phyloP scores from a whole-genome alignment of 2,329 filamentous ascomycete species.

The Stagonosporopsis tanaceti region DNA sequence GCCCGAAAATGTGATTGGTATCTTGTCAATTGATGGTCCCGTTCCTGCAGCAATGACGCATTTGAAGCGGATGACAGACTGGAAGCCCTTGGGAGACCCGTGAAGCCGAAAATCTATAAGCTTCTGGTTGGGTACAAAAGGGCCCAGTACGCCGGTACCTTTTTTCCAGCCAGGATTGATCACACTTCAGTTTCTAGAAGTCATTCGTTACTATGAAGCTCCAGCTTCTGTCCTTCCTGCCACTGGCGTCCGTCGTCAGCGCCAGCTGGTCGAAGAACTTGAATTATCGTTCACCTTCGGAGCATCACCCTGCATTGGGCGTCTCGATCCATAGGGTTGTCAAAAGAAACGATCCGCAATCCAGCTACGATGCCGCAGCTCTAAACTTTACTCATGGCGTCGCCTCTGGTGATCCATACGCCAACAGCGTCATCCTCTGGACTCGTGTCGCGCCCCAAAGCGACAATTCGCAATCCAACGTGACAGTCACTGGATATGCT shows the following conservation, averaged over 20 bases:
- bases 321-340: conserved; percentile 70
- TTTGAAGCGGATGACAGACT: conserved; percentile 11
- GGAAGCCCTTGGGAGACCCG: conserved; percentile 7
- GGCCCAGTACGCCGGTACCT: conserved; percentile 11
- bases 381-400: conserved; percentile 56
- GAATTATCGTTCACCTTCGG: conserved; percentile 73
- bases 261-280: conserved; percentile 59
- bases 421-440: conserved; percentile 50
- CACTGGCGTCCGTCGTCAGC: conserved; percentile 25
- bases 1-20: conserved; percentile 31
- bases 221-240: conserved; percentile 33
- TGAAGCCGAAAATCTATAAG: conserved; percentile 10
- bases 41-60: conserved; percentile 37
- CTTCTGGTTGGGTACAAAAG: conserved; percentile 33
- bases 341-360: conserved; percentile 55
- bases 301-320: conserved; percentile 68
- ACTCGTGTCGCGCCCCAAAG: conserved; percentile 48
- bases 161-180: conserved; percentile 8
- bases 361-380: conserved; percentile 29
- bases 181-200: conserved; percentile 4
- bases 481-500: conserved; percentile 64
- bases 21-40: background rate
- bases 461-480: conserved; percentile 53
- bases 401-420: conserved; percentile 56
- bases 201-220: conserved; percentile 35